phyloP scores from a whole-genome alignment of 345 rosid species.

The Brassica incana region DNA sequence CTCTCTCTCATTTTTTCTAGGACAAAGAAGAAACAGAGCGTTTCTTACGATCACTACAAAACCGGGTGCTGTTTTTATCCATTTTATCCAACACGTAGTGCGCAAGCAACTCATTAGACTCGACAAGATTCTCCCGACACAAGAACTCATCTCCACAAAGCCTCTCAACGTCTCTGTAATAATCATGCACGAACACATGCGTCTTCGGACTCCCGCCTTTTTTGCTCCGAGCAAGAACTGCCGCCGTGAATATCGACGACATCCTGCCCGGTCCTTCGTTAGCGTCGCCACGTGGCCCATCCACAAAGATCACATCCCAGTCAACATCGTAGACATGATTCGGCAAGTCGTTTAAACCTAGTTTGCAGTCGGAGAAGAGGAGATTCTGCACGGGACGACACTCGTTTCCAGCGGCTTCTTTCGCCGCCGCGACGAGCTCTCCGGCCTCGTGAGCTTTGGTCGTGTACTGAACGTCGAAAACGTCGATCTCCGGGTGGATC shows the following conservation, averaged over 20 bases:
- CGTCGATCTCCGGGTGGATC: slow-evolving; percentile 85
- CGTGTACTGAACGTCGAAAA: slow-evolving; percentile 91
- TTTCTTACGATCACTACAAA: slow-evolving; percentile 34
- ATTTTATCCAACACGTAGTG: slow-evolving; percentile 86
- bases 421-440: slow-evolving; percentile 59
- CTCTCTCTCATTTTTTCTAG: background rate
- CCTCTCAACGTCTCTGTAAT: slow-evolving; percentile 74
- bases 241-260: slow-evolving; percentile 90
- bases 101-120: slow-evolving; percentile 60
- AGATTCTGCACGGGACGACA: slow-evolving; percentile 92
- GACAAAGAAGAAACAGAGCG: slow-evolving; percentile 33
- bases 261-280: slow-evolving; percentile 67
- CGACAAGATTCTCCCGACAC: slow-evolving; percentile 80
- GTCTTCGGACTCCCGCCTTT: slow-evolving; percentile 75
- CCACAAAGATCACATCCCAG: slow-evolving; percentile 92
- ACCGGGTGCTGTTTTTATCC: slow-evolving; percentile 56
- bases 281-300: slow-evolving; percentile 92
- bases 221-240: slow-evolving; percentile 83
- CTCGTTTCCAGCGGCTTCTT: slow-evolving; percentile 61
- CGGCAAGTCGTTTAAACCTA: slow-evolving; percentile 86
- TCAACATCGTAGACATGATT: slow-evolving; percentile 92
- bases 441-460: slow-evolving; percentile 64
- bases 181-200: slow-evolving; percentile 84
- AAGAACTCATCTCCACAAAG: slow-evolving; percentile 81
- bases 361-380: slow-evolving; percentile 86